phyloP scores from a whole-genome alignment of 2,329 filamentous ascomycete species.

The Fusarium sambucinum region DNA sequence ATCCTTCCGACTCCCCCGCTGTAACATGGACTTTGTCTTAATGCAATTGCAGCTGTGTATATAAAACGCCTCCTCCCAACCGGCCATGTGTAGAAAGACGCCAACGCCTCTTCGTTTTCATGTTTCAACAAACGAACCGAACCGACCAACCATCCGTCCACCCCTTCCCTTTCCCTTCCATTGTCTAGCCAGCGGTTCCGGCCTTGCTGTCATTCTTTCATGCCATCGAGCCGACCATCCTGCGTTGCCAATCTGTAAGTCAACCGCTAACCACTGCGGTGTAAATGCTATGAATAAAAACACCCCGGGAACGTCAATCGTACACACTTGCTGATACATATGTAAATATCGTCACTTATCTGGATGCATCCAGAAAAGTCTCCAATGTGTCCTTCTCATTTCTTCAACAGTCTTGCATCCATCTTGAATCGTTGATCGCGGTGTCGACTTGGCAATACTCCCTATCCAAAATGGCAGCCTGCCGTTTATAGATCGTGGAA shows the following conservation, averaged over 20 bases:
- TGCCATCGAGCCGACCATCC: slow-evolving; percentile 17
- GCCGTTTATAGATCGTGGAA: slow-evolving; percentile 29
- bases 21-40: slow-evolving; percentile 44
- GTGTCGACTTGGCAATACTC: slow-evolving; percentile 16
- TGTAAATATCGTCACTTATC: slow-evolving; percentile 27
- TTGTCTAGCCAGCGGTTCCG: slow-evolving; percentile 18
- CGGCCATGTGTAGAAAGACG: slow-evolving; percentile 48
- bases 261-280: slow-evolving; percentile 32
- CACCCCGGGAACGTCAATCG: slow-evolving; percentile 39
- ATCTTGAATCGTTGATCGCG: slow-evolving; percentile 25
- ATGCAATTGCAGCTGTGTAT: slow-evolving; percentile 48
- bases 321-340: slow-evolving; percentile 43
- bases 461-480: slow-evolving; percentile 45
- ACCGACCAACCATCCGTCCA: slow-evolving; percentile 20
- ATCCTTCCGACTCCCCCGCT: slow-evolving; percentile 26
- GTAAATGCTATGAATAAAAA: slow-evolving; percentile 37
- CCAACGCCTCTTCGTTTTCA: slow-evolving; percentile 47
- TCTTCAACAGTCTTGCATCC: slow-evolving; percentile 21
- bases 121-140: slow-evolving; percentile 31
- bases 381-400: slow-evolving; percentile 34
- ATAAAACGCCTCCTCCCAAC: slow-evolving; percentile 48
- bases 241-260: slow-evolving; percentile 44
- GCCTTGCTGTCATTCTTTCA: slow-evolving; percentile 36
- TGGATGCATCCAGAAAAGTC: slow-evolving; percentile 46
- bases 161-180: background rate